phyloP scores from a whole-genome alignment of 2,329 filamentous ascomycete genomes.

The Zymoseptoria passerinii region DNA sequence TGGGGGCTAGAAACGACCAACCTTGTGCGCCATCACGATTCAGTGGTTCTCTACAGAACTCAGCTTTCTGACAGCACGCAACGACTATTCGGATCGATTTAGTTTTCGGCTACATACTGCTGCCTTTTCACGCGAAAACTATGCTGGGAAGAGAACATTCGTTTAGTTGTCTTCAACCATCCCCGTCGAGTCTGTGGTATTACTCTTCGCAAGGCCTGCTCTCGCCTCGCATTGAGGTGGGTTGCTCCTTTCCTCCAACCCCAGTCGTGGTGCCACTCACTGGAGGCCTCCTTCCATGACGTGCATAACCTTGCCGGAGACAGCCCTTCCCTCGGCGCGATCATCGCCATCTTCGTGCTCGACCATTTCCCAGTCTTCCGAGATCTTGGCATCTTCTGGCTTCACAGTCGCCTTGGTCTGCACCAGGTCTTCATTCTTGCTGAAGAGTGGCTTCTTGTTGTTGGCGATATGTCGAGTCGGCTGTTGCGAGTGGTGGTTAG shows the following conservation, averaged over 20 bases:
- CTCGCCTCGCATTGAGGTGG: no score
- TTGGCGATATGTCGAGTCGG: not conserved
- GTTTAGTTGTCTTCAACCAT: no score
- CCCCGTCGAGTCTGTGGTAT: no score
- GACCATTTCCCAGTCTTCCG: not conserved
- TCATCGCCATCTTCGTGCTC: not conserved
- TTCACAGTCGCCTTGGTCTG: not conserved
- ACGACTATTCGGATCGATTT: no score
- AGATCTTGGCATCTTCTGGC: not conserved
- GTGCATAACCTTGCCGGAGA: not conserved
- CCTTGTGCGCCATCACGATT: no score
- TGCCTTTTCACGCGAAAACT: no score
- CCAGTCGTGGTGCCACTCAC: not conserved
- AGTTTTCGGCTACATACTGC: no score
- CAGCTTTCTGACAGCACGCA: no score
- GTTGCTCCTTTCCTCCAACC: not conserved
- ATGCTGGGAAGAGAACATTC: no score
- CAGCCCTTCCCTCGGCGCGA: not conserved
- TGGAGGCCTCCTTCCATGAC: not conserved
- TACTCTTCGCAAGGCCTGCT: no score
- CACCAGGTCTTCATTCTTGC: not conserved
- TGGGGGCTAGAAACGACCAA: not conserved
- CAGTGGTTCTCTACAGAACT: no score
- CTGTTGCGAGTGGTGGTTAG: not conserved
- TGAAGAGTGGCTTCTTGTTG: not conserved